These are phyloP conservation scores for Simmondsia chinensis DNA, from an alignment of 148 eudicot genomes.

Conservation along the genomic window DNA sequence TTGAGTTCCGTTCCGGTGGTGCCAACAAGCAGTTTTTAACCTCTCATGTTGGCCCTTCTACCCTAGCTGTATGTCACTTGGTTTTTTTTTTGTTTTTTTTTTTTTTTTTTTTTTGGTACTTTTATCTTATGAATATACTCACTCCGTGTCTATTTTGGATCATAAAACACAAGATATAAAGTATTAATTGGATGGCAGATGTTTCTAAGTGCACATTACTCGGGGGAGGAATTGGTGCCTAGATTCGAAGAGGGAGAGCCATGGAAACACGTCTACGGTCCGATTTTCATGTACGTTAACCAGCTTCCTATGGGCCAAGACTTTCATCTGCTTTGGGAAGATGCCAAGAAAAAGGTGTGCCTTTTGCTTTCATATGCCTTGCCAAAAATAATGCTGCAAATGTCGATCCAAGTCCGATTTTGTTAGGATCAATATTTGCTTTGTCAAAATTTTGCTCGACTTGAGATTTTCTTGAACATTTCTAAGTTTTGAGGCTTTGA, in stretches of 20 bases:
- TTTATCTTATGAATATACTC: too few species aligned
- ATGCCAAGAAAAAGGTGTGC: conserved; percentile 44
- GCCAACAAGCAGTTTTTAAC: conserved; percentile 73
- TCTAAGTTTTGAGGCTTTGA: too few species aligned
- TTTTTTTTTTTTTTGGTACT: background rate
- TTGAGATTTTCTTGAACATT: too few species aligned
- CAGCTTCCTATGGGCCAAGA: conserved; percentile 14
- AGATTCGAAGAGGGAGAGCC: conserved; percentile 37
- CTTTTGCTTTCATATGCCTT: background rate
- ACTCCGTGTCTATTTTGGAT: too few species aligned
- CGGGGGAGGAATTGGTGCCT: conserved; percentile 36
- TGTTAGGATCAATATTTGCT: too few species aligned
- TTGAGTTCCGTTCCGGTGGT: conserved; percentile 69
- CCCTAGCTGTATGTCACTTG: conserved; percentile 47
- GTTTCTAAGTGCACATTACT: conserved; percentile 57
- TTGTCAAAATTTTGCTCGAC: too few species aligned
- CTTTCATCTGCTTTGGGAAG: conserved; percentile 31
- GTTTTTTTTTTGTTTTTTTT: background rate
- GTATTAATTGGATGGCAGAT: too few species aligned
- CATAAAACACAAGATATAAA: too few species aligned
- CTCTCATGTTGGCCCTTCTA: conserved; percentile 67
- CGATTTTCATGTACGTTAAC: conserved; percentile 48
- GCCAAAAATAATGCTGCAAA: too few species aligned
- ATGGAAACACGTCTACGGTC: conserved; percentile 59
- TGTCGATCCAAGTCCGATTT: too few species aligned